Percentiles rank a stretch among this genome's conserved stretches.
phyloP scores from a whole-genome alignment of 805 yeast species.

The Yamadazyma takamatsuzukensis region DNA sequence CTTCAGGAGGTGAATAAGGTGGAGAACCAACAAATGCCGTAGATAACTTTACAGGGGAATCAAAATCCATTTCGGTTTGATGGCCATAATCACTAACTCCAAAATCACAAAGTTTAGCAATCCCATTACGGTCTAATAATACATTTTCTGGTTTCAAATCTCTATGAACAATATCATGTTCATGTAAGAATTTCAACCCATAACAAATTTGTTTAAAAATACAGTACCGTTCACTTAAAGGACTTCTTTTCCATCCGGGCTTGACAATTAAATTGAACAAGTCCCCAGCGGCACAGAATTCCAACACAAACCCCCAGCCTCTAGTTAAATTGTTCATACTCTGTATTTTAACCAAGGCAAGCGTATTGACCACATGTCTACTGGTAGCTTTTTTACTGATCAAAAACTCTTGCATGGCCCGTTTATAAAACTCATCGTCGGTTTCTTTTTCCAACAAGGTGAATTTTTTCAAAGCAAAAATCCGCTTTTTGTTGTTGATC shows the following conservation, averaged over 20 bases:
- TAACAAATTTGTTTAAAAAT: conserved; percentile 63
- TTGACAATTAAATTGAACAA: conserved; percentile 51
- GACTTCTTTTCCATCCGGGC: conserved; percentile 56
- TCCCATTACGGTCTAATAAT: conserved; percentile 54
- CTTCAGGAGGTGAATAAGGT: conserved; percentile 80
- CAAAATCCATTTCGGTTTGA: conserved; percentile 46
- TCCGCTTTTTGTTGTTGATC: conserved; percentile 36
- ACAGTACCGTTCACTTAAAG: conserved; percentile 55
- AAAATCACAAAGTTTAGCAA: conserved; percentile 69
- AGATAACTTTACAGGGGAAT: conserved; percentile 35
- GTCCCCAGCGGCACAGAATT: conserved; percentile 60
- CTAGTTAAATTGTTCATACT: conserved; percentile 50
- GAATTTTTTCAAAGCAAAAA: conserved; percentile 66
- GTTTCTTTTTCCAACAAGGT: conserved; percentile 57
- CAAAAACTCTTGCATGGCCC: conserved; percentile 63
- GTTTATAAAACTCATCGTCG: conserved; percentile 58
- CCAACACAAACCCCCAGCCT: conserved; percentile 77
- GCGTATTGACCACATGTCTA: conserved; percentile 57
- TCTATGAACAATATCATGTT: conserved; percentile 63
- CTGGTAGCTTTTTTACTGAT: conserved; percentile 55
- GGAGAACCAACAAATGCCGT: conserved; percentile 70
- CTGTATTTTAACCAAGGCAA: conserved; percentile 54
- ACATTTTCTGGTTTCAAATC: conserved; percentile 77
- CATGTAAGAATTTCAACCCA: conserved; percentile 62
- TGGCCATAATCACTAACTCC: conserved; percentile 72